Conservation (phyloP, 768 basidiomycete genomes). For the Termitomyces sp. region DNA sequence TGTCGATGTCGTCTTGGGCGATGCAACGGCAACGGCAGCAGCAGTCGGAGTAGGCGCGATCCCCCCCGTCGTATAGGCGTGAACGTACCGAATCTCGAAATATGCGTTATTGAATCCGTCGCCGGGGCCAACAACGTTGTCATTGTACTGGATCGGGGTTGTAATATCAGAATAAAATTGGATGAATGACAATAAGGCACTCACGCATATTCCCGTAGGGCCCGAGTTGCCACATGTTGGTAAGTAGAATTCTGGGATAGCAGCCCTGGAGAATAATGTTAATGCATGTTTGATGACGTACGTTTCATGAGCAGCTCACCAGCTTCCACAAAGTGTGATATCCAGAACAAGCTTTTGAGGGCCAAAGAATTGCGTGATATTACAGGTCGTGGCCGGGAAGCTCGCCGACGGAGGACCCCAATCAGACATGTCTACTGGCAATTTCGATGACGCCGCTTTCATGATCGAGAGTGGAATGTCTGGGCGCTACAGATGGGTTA, state of each 20-base stretch:
- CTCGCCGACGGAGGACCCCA: slow-evolving; percentile 42
- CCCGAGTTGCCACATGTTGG: slow-evolving; percentile 31
- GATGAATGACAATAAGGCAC: slow-evolving; percentile 7
- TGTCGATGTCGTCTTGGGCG: not conserved
- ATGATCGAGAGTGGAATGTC: slow-evolving; percentile 33
- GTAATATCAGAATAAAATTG: not conserved
- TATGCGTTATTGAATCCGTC: slow-evolving; percentile 42
- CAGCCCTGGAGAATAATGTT: slow-evolving; percentile 32
- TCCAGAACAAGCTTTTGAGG: slow-evolving; percentile 47
- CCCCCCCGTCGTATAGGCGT: slow-evolving; percentile 33
- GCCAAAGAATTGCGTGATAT: slow-evolving; percentile 37
- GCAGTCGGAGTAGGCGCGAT: slow-evolving; percentile 22
- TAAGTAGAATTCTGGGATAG: slow-evolving; percentile 33
- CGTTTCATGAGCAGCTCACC: slow-evolving; percentile 19
- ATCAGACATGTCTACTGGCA: slow-evolving; percentile 30
- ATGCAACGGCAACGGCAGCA: slow-evolving; percentile 11
- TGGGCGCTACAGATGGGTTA: slow-evolving; percentile 26
- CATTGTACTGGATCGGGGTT: slow-evolving; percentile 34
- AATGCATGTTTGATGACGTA: not conserved
- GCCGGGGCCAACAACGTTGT: slow-evolving; percentile 45
- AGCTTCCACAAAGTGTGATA: slow-evolving; percentile 51
- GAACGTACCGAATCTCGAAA: slow-evolving; percentile 66
- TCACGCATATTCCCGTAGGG: slow-evolving; percentile 31
- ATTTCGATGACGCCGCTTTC: slow-evolving; percentile 20
- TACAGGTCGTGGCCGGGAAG: slow-evolving; percentile 35